These are phyloP conservation scores for Epicoccum nigrum DNA, from an alignment of 2,329 filamentous ascomycete species.

Conservation along the genomic window DNA sequence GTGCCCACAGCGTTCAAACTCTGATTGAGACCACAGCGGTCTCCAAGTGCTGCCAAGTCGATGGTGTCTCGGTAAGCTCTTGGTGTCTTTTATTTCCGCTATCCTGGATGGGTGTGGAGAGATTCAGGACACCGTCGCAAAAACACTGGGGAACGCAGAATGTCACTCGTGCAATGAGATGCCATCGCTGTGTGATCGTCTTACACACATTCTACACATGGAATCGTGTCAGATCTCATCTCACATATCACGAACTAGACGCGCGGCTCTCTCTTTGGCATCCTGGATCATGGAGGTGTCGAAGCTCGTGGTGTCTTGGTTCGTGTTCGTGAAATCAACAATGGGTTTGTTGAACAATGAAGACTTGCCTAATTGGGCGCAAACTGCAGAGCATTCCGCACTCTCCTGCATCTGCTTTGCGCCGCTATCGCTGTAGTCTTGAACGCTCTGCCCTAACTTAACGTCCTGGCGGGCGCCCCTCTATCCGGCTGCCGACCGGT, in stretches of 20 bases:
- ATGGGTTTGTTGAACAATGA: slow-evolving; percentile 11
- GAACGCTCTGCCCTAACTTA: slow-evolving; percentile 1
- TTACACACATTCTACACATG: slow-evolving; percentile 26
- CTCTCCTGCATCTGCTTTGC: slow-evolving; percentile 8
- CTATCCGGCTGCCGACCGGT: slow-evolving; percentile 8
- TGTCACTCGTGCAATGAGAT: slow-evolving; percentile 20
- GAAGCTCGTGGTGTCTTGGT: slow-evolving; percentile 11
- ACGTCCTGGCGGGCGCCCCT: slow-evolving; percentile 7
- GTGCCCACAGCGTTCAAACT: slow-evolving; percentile 11
- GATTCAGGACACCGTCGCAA: slow-evolving; percentile 5
- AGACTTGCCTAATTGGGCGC: slow-evolving; percentile 3
- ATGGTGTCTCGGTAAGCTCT: slow-evolving; percentile 12
- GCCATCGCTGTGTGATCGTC: slow-evolving; percentile 31
- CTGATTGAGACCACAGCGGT: not conserved
- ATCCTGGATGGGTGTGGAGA: slow-evolving; percentile 8
- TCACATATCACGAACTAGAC: slow-evolving; percentile 26
- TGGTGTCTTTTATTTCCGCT: slow-evolving; percentile 14
- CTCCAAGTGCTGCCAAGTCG: slow-evolving; percentile 7
- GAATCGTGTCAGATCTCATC: slow-evolving; percentile 19
- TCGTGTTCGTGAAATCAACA: slow-evolving; percentile 7
- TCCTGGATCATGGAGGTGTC: slow-evolving; percentile 12
- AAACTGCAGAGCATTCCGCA: slow-evolving; percentile 9
- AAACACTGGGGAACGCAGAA: slow-evolving; percentile 20
- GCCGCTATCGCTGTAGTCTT: slow-evolving; percentile 5
- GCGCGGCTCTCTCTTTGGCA: slow-evolving; percentile 30